These are phyloP conservation scores for Raddia guianensis DNA, from an alignment of 176 grass and related monocot genomes.

Conservation along the genomic window DNA sequence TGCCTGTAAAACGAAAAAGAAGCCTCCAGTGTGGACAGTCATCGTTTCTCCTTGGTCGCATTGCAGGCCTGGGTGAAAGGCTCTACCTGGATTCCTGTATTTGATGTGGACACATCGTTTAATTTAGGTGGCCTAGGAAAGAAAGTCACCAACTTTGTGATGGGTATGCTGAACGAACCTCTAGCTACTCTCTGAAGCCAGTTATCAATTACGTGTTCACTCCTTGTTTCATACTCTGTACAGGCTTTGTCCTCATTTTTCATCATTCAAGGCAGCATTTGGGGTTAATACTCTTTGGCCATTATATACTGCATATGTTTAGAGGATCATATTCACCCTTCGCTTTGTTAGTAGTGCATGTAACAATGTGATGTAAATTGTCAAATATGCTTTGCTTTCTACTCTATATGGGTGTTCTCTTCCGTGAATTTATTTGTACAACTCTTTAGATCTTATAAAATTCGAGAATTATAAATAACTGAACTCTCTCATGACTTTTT, in stretches of 20 bases:
- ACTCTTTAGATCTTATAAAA: constrained; percentile 7
- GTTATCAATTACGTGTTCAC: background rate
- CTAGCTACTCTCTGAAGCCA: background rate
- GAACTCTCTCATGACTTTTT: constrained; percentile 23
- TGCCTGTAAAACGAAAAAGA: background rate
- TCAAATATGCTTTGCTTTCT: background rate
- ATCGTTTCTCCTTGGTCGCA: background rate
- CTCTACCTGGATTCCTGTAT: constrained; percentile 93
- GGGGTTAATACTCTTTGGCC: background rate
- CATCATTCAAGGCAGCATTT: background rate
- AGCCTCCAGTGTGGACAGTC: background rate
- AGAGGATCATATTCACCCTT: background rate
- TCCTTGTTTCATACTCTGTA: constrained; percentile 6
- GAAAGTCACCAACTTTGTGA: constrained; percentile 84
- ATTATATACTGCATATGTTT: background rate
- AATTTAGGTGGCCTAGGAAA: constrained; percentile 63
- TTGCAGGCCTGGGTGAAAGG: constrained; percentile 92
- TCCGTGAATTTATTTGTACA: constrained; percentile 11
- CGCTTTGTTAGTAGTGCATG: background rate
- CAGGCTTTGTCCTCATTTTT: background rate
- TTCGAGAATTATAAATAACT: constrained; percentile 4
- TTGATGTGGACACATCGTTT: constrained; percentile 62
- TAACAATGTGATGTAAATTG: background rate
- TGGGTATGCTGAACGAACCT: constrained; percentile 60
- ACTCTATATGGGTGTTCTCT: background rate